Percentiles rank a stretch among this genome's conserved stretches.
phyloP scores from a whole-genome alignment of 305 asterid genomes.

The Fraxinus dipetala region DNA sequence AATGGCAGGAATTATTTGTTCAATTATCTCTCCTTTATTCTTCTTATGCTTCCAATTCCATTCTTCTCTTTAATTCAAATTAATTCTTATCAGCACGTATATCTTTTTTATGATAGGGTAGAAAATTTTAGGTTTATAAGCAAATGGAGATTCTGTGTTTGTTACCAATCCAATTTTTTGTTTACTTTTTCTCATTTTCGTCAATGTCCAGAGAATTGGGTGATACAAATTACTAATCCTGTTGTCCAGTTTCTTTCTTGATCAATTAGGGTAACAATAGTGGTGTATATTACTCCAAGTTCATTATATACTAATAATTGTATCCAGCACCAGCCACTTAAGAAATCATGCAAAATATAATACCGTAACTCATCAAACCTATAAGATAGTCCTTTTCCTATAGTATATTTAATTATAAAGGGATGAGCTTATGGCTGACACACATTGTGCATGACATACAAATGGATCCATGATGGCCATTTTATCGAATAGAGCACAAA shows the following conservation, averaged over 20 bases:
- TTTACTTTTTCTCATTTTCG: not conserved
- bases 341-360: not conserved
- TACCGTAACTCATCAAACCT: not conserved
- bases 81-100: not conserved
- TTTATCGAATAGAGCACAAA: not conserved
- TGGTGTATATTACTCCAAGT: not conserved
- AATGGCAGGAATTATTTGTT: not conserved
- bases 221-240: not conserved
- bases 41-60: not conserved
- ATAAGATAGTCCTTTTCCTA: not conserved
- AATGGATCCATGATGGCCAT: not conserved
- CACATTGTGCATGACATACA: not conserved
- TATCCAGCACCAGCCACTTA: constrained; percentile 1
- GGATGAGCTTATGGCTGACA: not conserved
- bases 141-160: not conserved
- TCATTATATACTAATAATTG: not conserved
- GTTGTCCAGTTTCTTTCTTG: not conserved
- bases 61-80: not conserved
- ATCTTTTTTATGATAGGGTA: not conserved
- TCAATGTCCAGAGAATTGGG: not conserved
- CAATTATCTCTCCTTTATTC: not conserved
- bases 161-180: not conserved
- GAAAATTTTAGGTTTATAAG: not conserved
- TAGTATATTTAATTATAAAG: not conserved
- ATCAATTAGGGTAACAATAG: not conserved